Evolutionary conservation across 495 filamentous ascomycete species (phyloP), one percentile per base, ranked within the genome.

Genomic region (Apiosordaria backusii): DNA sequence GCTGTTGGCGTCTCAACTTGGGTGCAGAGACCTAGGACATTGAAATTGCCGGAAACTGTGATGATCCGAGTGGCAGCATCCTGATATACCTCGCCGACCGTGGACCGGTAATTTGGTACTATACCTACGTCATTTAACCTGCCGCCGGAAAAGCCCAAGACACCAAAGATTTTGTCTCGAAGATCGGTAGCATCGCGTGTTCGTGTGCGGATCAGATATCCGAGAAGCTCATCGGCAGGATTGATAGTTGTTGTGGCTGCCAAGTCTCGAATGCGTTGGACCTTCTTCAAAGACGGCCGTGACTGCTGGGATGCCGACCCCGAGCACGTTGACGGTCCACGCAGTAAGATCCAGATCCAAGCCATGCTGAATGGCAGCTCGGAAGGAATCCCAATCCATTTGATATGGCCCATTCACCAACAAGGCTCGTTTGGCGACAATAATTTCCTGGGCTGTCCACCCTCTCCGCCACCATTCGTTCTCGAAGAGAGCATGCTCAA

Each of bases 131-230:
- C 50, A 4, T 61, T 25, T 15, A 50, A 16, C 23, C 50, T 52
- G 21, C 35, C 53, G 16, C 45, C 24, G 15, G 59, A 65, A 21
- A 79, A 72, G 19, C 70, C 72, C 0, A 79, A 65, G 4, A 79
- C 40, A 5, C 73, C 73, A 60, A 76, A 79, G 0, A 79, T 71
- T 0, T 65, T 75, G 64, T 79, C 77, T 16, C 74, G 65, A 0
- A 40, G 50, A 35, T 78, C 70, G 4, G 22, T 70, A 0, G 77
- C 76, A 60, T 73, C 27, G 29, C 76, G 61, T 4, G 19, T 4
- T n/a, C 62, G 23, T 21, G 62, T 61, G n/a, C 24, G 62, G 4
- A 61, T 23, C 2, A 68, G 61, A 16, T 55, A 65, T 9, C 19
- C 59, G 18, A 65, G 21, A 16, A 68, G 18, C 62, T 64, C 26